A percentile compares a stretch with the other conserved stretches of the same genome.
phyloP scores from a whole-genome alignment of 2,329 filamentous ascomycete species.

The Fusarium continuum region DNA sequence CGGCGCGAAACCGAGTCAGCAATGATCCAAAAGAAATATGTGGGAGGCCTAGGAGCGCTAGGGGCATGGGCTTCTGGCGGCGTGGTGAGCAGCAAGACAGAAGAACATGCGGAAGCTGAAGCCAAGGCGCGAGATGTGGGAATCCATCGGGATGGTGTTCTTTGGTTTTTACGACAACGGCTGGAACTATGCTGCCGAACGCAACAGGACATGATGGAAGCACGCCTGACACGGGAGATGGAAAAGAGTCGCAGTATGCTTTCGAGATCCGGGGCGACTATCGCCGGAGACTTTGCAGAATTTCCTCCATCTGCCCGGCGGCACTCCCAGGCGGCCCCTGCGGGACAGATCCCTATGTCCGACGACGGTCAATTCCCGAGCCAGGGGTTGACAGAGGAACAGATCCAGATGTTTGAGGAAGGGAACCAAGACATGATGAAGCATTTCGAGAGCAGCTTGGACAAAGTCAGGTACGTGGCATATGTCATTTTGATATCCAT shows the following conservation, averaged over 20 bases:
- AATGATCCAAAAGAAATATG: slow-evolving; percentile 76
- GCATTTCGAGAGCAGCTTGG: slow-evolving; percentile 92
- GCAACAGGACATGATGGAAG: slow-evolving; percentile 94
- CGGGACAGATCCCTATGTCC: slow-evolving; percentile 31
- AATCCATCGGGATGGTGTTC: slow-evolving; percentile 80
- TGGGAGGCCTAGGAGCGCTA: slow-evolving; percentile 69
- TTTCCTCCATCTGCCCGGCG: slow-evolving; percentile 41
- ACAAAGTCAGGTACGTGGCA: slow-evolving; percentile 84
- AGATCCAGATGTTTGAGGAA: slow-evolving; percentile 91
- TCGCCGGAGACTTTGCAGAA: slow-evolving; percentile 47
- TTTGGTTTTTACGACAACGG: slow-evolving; percentile 81
- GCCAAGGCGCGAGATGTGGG: slow-evolving; percentile 71
- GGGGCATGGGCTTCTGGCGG: slow-evolving; percentile 73
- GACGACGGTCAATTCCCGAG: slow-evolving; percentile 38
- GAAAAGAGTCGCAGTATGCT: slow-evolving; percentile 90
- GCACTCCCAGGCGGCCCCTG: slow-evolving; percentile 28
- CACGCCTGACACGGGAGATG: slow-evolving; percentile 81
- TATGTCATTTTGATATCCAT: slow-evolving; percentile 2
- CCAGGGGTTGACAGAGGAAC: slow-evolving; percentile 78
- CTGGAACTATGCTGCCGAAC: slow-evolving; percentile 79
- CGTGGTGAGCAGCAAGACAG: slow-evolving; percentile 57
- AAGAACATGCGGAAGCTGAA: slow-evolving; percentile 78
- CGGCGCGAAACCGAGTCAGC: slow-evolving; percentile 79
- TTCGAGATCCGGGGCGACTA: slow-evolving; percentile 66
- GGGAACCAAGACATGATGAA: slow-evolving; percentile 93